Evolutionary conservation across 257 asterid species (phyloP).

Genomic region (Thymus mandschuricus): DNA sequence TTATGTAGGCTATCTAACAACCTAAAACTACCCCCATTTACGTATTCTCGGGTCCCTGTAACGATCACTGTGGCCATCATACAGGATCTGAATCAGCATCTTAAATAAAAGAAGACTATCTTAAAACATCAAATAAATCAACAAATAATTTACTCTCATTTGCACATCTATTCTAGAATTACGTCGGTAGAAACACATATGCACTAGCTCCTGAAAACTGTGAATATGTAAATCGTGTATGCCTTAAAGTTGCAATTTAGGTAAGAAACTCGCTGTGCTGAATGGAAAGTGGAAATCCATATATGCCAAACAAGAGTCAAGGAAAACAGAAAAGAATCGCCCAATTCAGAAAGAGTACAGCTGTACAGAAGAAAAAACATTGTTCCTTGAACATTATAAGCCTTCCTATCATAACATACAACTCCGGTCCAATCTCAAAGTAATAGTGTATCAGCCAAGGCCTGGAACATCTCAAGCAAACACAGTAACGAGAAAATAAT

Average conservation of each 20-base stretch:
- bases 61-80: background rate
- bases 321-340: background rate
- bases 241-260: background rate
- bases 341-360: background rate
- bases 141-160: background rate
- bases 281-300: background rate
- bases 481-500: background rate
- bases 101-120: background rate
- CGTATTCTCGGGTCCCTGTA: background rate
- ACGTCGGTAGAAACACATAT: background rate
- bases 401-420: constrained; percentile 1
- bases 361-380: background rate
- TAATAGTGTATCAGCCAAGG: background rate
- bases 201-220: background rate
- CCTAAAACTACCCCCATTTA: background rate
- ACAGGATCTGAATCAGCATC: background rate
- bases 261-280: background rate
- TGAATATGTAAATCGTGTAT: background rate
- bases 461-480: background rate
- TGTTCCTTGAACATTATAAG: background rate
- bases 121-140: background rate
- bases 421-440: background rate
- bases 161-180: background rate
- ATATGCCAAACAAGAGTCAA: background rate
- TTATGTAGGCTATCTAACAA: background rate